A percentile compares a stretch with the other conserved stretches of the same genome.
phyloP scores from a whole-genome alignment of 2,329 filamentous ascomycete species.

The Colletotrichum graminicola region DNA sequence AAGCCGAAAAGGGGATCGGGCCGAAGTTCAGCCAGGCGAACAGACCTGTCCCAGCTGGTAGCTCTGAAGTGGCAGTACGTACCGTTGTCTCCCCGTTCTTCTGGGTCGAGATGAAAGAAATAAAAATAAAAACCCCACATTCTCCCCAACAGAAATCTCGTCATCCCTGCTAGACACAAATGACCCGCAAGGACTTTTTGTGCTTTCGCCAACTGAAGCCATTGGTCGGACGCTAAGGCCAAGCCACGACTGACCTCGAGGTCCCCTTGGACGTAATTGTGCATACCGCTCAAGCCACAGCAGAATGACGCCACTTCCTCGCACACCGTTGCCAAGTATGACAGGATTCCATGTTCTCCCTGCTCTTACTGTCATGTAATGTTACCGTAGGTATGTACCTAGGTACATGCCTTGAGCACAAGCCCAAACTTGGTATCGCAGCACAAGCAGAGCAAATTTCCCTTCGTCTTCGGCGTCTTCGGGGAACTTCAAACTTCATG shows the following conservation, averaged over 20 bases:
- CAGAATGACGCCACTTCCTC: constrained; percentile 36
- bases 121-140: constrained; percentile 17
- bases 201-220: constrained; percentile 3
- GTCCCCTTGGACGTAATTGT: constrained; percentile 35
- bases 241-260: constrained; percentile 6
- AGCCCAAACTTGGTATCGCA: neutral
- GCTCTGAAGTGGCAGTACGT: neutral
- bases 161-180: constrained; percentile 34
- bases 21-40: constrained; percentile 24
- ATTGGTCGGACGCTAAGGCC: constrained; percentile 1
- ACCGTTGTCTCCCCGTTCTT: neutral
- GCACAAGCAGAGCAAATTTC: constrained; percentile 18
- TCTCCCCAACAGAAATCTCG: constrained; percentile 40
- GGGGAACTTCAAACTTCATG: no score
- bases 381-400: no score
- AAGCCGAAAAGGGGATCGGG: neutral
- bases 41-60: constrained; percentile 2
- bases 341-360: neutral
- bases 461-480: neutral
- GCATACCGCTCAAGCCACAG: constrained; percentile 34
- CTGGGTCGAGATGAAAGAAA: neutral
- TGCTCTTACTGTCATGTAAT: neutral
- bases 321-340: constrained; percentile 32
- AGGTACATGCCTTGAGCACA: neutral
- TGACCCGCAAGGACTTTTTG: constrained; percentile 30